Conservation (phyloP, 2,329 filamentous ascomycete species). For the Fusarium udum region DNA sequence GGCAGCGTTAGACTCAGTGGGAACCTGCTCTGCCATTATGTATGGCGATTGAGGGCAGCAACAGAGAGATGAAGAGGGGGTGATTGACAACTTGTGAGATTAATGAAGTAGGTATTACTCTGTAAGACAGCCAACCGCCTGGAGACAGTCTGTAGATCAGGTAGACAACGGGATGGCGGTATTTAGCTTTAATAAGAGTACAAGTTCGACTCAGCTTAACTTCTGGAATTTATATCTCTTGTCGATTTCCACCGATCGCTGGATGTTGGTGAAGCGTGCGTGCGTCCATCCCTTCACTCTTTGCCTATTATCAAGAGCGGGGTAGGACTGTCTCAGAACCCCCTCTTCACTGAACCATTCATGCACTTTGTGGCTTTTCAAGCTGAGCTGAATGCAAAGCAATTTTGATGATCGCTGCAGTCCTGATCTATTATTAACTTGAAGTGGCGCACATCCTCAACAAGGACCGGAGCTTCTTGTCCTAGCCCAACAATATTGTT, state of each 20-base stretch:
- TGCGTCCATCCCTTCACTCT: not conserved
- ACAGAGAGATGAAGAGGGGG: not conserved
- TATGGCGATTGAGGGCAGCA: not conserved
- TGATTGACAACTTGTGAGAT: not conserved
- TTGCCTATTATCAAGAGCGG: not conserved
- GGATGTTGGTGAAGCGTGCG: not conserved
- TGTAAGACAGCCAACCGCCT: not conserved
- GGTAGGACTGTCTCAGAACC: not conserved
- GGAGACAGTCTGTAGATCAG: not conserved
- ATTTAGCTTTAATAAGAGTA: not conserved
- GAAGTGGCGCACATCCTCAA: not conserved
- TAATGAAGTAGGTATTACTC: not conserved
- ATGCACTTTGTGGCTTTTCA: not conserved
- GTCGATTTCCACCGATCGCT: not conserved
- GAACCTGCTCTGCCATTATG: not conserved
- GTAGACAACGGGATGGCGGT: not conserved
- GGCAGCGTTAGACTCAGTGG: not conserved
- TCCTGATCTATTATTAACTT: not conserved
- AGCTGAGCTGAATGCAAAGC: not conserved
- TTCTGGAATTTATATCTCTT: not conserved
- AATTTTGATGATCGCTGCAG: not conserved
- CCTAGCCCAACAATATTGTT: not conserved
- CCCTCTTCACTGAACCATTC: not conserved
- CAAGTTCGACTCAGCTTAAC: not conserved
- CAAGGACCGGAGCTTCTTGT: not conserved